Evolutionary conservation across 1,284 basidiomycete species (phyloP).

Genomic region (Flammula alnicola): DNA sequence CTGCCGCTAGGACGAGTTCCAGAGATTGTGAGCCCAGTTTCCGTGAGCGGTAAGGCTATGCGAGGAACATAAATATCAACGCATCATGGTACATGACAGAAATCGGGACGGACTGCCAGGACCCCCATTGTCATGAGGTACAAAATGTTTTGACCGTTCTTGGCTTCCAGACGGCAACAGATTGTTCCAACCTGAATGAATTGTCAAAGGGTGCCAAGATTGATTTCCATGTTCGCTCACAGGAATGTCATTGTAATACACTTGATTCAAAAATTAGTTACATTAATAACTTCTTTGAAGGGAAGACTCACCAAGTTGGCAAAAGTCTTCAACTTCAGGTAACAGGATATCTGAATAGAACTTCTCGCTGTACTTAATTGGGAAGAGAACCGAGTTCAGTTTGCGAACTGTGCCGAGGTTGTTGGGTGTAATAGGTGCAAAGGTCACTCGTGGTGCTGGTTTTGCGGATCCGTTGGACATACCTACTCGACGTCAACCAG

Average conservation of each 20-base stretch:
- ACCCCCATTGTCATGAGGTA: constrained; percentile 88
- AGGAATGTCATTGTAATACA: constrained; percentile 86
- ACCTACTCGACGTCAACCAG: constrained; percentile 6
- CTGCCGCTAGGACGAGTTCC: constrained; percentile 65
- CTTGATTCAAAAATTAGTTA: constrained; percentile 40
- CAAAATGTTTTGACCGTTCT: constrained; percentile 57
- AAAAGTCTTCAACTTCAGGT: constrained; percentile 77
- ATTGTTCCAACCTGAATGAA: constrained; percentile 67
- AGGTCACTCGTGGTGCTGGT: constrained; percentile 55
- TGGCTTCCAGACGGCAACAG: constrained; percentile 77
- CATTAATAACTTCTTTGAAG: neutral
- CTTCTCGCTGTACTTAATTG: constrained; percentile 81
- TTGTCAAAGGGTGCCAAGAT: constrained; percentile 16
- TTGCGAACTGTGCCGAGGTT: constrained; percentile 83
- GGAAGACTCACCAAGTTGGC: constrained; percentile 68
- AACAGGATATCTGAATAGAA: constrained; percentile 77
- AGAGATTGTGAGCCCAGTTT: constrained; percentile 72
- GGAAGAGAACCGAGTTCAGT: constrained; percentile 80
- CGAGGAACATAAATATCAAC: constrained; percentile 20
- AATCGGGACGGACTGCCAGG: constrained; percentile 65
- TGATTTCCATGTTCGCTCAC: constrained; percentile 31
- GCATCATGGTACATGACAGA: constrained; percentile 7
- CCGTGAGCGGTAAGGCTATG: constrained; percentile 78
- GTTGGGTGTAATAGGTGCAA: constrained; percentile 75
- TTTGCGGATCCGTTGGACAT: constrained; percentile 29